Conservation (phyloP, 1,284 basidiomycete genomes). For the Anthracocystis setariae region DNA sequence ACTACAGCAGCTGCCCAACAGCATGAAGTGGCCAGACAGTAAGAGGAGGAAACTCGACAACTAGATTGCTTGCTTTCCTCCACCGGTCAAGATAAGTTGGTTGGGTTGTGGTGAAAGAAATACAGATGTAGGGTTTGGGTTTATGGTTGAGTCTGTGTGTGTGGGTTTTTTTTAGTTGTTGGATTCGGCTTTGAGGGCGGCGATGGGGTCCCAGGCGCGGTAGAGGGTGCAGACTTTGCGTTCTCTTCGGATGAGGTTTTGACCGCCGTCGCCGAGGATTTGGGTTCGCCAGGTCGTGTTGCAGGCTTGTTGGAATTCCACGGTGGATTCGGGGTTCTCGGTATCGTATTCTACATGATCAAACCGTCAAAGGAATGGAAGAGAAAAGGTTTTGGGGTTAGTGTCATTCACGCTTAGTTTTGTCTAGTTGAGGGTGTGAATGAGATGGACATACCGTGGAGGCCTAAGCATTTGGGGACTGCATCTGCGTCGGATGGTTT, state of each 20-base stretch:
- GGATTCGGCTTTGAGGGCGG: conserved; percentile 19
- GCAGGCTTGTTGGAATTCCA: conserved; percentile 40
- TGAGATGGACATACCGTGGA: conserved; percentile 44
- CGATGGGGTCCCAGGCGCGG: conserved; percentile 53
- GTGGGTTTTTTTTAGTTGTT: no score
- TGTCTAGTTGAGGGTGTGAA: no score
- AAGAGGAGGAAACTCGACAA: conserved; percentile 27
- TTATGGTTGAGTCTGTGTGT: no score
- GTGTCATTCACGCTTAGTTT: no score
- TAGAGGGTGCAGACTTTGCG: conserved; percentile 51
- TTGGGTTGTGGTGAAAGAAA: no score
- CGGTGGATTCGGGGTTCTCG: conserved; percentile 16
- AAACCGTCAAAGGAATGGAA: no score
- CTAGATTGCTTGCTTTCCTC: no score
- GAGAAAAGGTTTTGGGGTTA: no score
- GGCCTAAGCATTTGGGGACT: conserved; percentile 39
- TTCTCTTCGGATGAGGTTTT: conserved; percentile 44
- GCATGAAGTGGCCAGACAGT: conserved; percentile 55
- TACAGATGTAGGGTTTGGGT: no score
- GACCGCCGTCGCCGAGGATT: conserved; percentile 16
- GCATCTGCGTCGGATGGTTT: conserved; percentile 14
- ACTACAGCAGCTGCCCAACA: conserved; percentile 54
- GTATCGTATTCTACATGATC: conserved; percentile 42
- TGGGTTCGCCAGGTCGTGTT: conserved; percentile 41
- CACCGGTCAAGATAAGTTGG: no score